Percentiles rank a stretch among this genome's conserved stretches.
Conservation (phyloP, 2,329 filamentous ascomycete species). For the Calonectria hawksworthii region DNA sequence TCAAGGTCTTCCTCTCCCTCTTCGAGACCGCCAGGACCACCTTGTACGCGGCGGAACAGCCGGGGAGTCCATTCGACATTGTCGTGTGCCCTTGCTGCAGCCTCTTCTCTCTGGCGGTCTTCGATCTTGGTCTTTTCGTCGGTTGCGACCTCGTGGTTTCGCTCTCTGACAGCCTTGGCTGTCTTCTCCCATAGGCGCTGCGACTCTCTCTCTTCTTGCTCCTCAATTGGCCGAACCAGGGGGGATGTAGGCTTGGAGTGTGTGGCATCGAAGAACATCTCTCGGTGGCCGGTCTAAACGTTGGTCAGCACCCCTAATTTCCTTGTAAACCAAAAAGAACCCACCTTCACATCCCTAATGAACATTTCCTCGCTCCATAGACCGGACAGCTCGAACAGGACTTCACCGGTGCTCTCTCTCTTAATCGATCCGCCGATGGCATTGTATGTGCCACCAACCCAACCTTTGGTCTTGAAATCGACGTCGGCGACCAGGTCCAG, state of each 20-base stretch:
- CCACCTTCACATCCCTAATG: slow-evolving; percentile 84
- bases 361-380: slow-evolving; percentile 97
- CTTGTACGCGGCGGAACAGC: slow-evolving; percentile 83
- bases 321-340: slow-evolving; percentile 42
- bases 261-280: slow-evolving; percentile 89
- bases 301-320: slow-evolving; percentile 2
- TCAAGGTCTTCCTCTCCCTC: slow-evolving; percentile 91
- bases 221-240: slow-evolving; percentile 79
- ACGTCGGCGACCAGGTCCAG: slow-evolving; percentile 89
- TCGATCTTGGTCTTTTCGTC: slow-evolving; percentile 98
- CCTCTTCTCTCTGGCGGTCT: slow-evolving; percentile 91
- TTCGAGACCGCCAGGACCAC: slow-evolving; percentile 78
- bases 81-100: slow-evolving; percentile 82
- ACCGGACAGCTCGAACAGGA: slow-evolving; percentile 91
- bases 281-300: slow-evolving; percentile 84
- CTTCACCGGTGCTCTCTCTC: slow-evolving; percentile 87
- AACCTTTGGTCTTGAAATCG: slow-evolving; percentile 99
- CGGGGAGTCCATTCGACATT: slow-evolving; percentile 89
- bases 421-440: slow-evolving; percentile 93
- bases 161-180: slow-evolving; percentile 83
- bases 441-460: slow-evolving; percentile 96
- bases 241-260: slow-evolving; percentile 83
- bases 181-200: slow-evolving; percentile 89
- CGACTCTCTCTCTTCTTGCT: slow-evolving; percentile 92
- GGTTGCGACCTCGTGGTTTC: slow-evolving; percentile 90